A percentile compares a stretch with the other conserved stretches of the same genome.
phyloP scores from a whole-genome alignment of 352 stramenopile species.

The Globisporangium megalacanthum region DNA sequence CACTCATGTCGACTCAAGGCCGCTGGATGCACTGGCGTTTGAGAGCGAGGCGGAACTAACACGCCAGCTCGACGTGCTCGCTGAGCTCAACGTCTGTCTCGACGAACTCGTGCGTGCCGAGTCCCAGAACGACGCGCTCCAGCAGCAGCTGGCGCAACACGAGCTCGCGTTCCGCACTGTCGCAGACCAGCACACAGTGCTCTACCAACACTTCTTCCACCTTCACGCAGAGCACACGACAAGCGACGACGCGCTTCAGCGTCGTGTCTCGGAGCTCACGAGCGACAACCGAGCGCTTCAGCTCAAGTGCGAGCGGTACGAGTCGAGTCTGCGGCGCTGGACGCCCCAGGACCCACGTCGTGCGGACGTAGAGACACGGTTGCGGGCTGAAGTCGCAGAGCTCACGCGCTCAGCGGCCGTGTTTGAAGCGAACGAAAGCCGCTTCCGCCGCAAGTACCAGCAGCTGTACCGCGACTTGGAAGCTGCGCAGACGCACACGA shows the following conservation, averaged over 20 bases:
- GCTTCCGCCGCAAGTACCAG: conserved; percentile 60
- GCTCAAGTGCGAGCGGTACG: conserved; percentile 48
- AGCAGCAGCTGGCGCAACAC: conserved; percentile 34
- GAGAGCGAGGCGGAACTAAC: conserved; percentile 55
- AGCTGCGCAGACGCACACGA: conserved; percentile 23
- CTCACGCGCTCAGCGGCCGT: conserved; percentile 68
- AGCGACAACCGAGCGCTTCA: conserved; percentile 36
- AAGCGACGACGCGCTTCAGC: conserved; percentile 28
- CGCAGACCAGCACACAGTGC: conserved; percentile 65
- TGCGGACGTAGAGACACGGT: conserved; percentile 24
- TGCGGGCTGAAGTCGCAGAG: conserved; percentile 51
- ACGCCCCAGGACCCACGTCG: background rate
- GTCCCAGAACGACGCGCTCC: conserved; percentile 43
- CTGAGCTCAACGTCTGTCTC: conserved; percentile 61
- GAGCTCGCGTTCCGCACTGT: conserved; percentile 49
- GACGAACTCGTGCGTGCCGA: conserved; percentile 52
- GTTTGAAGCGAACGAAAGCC: conserved; percentile 81
- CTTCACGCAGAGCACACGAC: conserved; percentile 41
- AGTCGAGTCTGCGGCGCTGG: conserved; percentile 27
- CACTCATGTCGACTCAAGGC: background rate
- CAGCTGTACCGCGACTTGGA: conserved; percentile 44
- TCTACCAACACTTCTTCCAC: conserved; percentile 73
- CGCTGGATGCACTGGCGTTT: conserved; percentile 28
- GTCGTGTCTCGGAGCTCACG: conserved; percentile 33
- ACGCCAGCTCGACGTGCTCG: conserved; percentile 50